Conservation (phyloP, 2,329 filamentous ascomycete genomes). For the Nothopassalora personata region DNA sequence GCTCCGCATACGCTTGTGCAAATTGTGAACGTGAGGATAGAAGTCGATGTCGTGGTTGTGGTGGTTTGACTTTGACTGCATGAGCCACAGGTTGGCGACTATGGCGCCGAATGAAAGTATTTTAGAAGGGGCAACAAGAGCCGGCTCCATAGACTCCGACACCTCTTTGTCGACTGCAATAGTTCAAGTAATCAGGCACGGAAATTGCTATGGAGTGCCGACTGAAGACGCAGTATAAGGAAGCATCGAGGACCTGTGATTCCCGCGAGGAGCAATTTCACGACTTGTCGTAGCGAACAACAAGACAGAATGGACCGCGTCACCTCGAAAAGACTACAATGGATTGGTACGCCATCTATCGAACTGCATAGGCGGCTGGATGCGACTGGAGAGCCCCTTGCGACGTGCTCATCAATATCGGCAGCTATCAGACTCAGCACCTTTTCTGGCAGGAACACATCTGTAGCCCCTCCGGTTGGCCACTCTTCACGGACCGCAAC, state of each 20-base stretch:
- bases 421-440: neutral
- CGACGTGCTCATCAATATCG: neutral
- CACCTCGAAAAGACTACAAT: neutral
- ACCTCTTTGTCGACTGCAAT: neutral
- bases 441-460: neutral
- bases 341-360: neutral
- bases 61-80: no score
- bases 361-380: neutral
- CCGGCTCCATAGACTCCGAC: neutral
- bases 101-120: no score
- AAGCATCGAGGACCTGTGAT: neutral
- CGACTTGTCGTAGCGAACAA: neutral
- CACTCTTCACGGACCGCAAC: slow-evolving; percentile 4
- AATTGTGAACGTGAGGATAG: neutral
- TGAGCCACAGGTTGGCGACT: no score
- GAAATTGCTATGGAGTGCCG: slow-evolving; percentile 3
- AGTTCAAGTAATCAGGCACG: neutral
- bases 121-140: neutral
- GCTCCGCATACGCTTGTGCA: slow-evolving; percentile 5
- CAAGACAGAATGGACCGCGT: slow-evolving; percentile 2
- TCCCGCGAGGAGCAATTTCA: neutral
- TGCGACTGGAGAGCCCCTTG: neutral
- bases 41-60: neutral
- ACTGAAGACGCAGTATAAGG: slow-evolving; percentile 1
- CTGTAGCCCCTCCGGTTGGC: neutral